Evolutionary conservation across 164 flowering plant species (phyloP).

Genomic region (Magnolia changhungtana): DNA sequence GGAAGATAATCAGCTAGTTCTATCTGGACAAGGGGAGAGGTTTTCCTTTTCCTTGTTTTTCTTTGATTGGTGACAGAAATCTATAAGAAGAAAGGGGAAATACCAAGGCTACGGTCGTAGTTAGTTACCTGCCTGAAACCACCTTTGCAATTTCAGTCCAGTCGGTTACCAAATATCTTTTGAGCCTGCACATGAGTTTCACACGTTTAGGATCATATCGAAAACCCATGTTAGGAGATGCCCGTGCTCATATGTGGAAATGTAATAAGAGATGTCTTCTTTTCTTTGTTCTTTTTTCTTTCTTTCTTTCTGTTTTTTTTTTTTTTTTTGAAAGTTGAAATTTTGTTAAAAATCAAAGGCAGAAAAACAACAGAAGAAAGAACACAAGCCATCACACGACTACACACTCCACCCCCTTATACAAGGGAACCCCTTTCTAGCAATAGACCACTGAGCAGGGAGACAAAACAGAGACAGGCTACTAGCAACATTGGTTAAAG

Average conservation of each 20-base stretch:
- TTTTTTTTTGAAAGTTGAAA: too few species aligned
- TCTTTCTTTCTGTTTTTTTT: not conserved
- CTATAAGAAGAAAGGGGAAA: not conserved
- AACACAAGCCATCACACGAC: too few species aligned
- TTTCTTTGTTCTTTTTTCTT: not conserved
- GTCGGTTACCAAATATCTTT: constrained; percentile 79
- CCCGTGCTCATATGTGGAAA: not conserved
- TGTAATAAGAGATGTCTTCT: not conserved
- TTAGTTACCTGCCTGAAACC: constrained; percentile 89
- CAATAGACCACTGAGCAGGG: too few species aligned
- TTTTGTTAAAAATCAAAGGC: too few species aligned
- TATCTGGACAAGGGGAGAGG: not conserved
- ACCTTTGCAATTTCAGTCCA: constrained; percentile 99
- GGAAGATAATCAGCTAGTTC: not conserved
- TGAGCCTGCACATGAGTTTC: constrained; percentile 67
- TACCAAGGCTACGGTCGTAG: not conserved
- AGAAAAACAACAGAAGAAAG: too few species aligned
- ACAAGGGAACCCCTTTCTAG: too few species aligned
- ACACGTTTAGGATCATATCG: constrained; percentile 8
- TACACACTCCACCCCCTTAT: too few species aligned
- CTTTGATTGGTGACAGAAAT: not conserved
- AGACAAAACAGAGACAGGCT: too few species aligned
- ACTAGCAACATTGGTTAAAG: too few species aligned
- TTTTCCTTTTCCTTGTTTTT: not conserved
- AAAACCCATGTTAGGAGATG: not conserved